Evolutionary conservation across 805 yeast genomes (phyloP).

Genomic region (Henningerozyma blattae): DNA sequence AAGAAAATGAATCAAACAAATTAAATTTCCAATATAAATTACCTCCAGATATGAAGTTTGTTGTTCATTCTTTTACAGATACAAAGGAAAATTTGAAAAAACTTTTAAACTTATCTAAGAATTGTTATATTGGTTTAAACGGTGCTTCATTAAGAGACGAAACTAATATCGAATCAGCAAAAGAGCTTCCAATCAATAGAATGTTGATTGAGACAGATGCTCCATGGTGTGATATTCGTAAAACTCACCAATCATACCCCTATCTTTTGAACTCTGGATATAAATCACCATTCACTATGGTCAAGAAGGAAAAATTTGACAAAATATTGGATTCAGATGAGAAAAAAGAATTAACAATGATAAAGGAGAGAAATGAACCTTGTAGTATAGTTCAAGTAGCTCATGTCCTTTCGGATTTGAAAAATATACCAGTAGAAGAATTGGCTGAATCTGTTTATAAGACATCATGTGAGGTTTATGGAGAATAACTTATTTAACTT

Average conservation of each 20-base stretch:
- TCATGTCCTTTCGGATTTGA: conserved; percentile 44
- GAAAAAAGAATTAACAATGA: conserved; percentile 29
- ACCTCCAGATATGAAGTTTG: conserved; percentile 40
- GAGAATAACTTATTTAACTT: conserved; percentile 8
- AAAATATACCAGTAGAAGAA: conserved; percentile 28
- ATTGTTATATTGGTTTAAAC: conserved; percentile 61
- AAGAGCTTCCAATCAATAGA: conserved; percentile 53
- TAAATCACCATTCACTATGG: conserved; percentile 13
- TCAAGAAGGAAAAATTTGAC: conserved; percentile 25
- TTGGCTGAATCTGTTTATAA: conserved; percentile 39
- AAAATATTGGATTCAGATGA: conserved; percentile 11
- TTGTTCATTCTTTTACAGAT: conserved; percentile 94
- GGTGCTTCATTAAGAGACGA: conserved; percentile 84
- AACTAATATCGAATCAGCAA: conserved; percentile 58
- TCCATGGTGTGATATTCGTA: conserved; percentile 95
- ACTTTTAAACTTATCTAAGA: conserved; percentile 33
- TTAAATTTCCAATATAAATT: conserved; percentile 23
- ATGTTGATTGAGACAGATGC: conserved; percentile 89
- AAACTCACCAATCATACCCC: conserved; percentile 63
- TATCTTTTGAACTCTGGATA: conserved; percentile 22
- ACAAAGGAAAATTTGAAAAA: conserved; percentile 47
- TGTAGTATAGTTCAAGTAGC: conserved; percentile 77
- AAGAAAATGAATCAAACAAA: too few species aligned
- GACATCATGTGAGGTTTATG: conserved; percentile 36
- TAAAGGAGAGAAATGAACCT: conserved; percentile 88